Conservation (phyloP, 179 eudicot genomes). For the Spergularia azorica region DNA sequence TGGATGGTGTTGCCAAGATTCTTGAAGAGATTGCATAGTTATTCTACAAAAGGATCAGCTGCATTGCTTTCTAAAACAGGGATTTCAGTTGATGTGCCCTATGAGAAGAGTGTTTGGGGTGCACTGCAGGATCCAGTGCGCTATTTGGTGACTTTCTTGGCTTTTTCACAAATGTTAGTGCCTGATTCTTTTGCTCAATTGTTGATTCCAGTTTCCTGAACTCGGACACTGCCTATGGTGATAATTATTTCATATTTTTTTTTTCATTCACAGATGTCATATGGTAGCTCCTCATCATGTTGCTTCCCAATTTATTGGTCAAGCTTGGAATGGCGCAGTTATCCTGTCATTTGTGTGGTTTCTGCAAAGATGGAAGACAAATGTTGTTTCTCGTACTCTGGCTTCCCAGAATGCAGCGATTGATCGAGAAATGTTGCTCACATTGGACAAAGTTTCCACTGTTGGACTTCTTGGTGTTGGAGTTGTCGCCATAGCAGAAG, state of each 20-base stretch:
- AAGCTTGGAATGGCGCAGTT: slow-evolving; percentile 80
- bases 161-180: slow-evolving; percentile 72
- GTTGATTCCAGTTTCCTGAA: not conserved
- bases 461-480: slow-evolving; percentile 81
- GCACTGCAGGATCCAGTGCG: slow-evolving; percentile 84
- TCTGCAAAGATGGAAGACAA: slow-evolving; percentile 86
- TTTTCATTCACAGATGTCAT: slow-evolving; percentile 43
- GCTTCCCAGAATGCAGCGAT: slow-evolving; percentile 34
- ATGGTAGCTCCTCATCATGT: slow-evolving; percentile 78
- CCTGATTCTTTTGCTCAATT: not conserved
- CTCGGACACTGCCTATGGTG: not conserved
- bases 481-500: slow-evolving; percentile 83
- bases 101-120: slow-evolving; percentile 91
- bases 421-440: slow-evolving; percentile 66
- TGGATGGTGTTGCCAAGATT: slow-evolving; percentile 83
- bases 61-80: slow-evolving; percentile 53
- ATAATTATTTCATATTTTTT: not conserved
- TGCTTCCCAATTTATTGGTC: slow-evolving; percentile 59
- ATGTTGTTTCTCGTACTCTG: slow-evolving; percentile 68
- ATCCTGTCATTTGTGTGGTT: slow-evolving; percentile 88
- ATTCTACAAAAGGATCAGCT: slow-evolving; percentile 66
- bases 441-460: slow-evolving; percentile 75
- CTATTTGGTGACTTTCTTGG: slow-evolving; percentile 70
- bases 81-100: slow-evolving; percentile 65
- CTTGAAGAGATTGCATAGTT: slow-evolving; percentile 70